Percentiles rank a stretch among this genome's conserved stretches.
Evolutionary conservation across 306 rosid species (phyloP).

Genomic region (Dryas octopetala): DNA sequence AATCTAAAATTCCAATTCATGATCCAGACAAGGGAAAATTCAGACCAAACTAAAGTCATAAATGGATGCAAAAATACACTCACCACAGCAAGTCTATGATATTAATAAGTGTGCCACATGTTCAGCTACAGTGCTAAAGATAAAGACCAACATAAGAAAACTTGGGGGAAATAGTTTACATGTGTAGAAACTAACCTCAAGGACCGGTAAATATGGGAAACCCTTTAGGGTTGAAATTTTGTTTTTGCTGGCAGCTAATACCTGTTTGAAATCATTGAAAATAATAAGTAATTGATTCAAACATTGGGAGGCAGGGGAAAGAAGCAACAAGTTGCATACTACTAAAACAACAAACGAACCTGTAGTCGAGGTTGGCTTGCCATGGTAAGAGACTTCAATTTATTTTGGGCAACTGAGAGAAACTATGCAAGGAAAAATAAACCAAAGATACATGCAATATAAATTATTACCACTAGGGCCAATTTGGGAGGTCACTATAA

Average conservation of each 20-base stretch:
- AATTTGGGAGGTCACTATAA: slow-evolving; percentile 7
- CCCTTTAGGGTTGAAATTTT: slow-evolving; percentile 87
- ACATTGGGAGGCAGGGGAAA: background rate
- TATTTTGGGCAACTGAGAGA: slow-evolving; percentile 97
- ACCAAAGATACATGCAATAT: background rate
- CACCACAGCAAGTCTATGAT: slow-evolving; percentile 2
- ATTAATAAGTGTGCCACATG: background rate
- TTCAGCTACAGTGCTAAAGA: background rate
- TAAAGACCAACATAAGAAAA: background rate
- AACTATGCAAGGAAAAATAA: slow-evolving; percentile 49
- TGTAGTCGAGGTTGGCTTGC: slow-evolving; percentile 98
- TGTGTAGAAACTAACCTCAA: slow-evolving; percentile 66
- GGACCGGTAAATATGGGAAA: slow-evolving; percentile 86
- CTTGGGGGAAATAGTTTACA: background rate
- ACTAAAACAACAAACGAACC: slow-evolving; percentile 51
- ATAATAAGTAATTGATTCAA: slow-evolving; percentile 6
- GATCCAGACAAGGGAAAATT: background rate
- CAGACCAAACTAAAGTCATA: background rate
- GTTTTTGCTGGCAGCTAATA: slow-evolving; percentile 98
- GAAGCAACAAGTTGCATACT: slow-evolving; percentile 9
- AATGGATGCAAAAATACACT: background rate
- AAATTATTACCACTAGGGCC: slow-evolving; percentile 7
- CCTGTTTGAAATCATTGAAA: slow-evolving; percentile 51
- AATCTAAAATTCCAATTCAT: background rate
- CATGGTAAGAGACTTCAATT: slow-evolving; percentile 89